These are phyloP conservation scores for Persicaria maculosa DNA, from an alignment of 148 eudicot species.

Conservation along the genomic window DNA sequence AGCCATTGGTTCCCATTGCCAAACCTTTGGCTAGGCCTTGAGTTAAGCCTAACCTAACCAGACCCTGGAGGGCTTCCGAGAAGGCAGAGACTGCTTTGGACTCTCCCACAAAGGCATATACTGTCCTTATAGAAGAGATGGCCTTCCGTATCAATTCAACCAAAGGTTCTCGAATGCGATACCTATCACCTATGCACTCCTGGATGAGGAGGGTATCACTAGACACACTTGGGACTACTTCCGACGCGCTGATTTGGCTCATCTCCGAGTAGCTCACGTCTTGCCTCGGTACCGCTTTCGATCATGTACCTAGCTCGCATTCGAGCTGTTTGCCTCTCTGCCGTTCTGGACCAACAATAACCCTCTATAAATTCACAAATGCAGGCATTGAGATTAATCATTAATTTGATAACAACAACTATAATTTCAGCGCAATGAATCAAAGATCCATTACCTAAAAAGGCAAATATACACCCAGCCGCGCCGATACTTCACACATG, in stretches of 20 bases:
- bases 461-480: constrained; percentile 59
- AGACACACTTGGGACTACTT: constrained; percentile 29
- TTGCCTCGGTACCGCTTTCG: constrained; percentile 31
- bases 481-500: constrained; percentile 54
- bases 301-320: constrained; percentile 19
- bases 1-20: constrained; percentile 70
- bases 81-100: constrained; percentile 45
- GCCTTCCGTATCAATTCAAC: constrained; percentile 26
- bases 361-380: constrained; percentile 20
- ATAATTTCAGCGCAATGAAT: not conserved
- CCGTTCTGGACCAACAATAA: constrained; percentile 34
- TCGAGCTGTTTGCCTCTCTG: constrained; percentile 28
- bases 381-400: no score
- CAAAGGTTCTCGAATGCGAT: not conserved
- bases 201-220: constrained; percentile 28
- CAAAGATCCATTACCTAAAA: constrained; percentile 41
- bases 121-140: constrained; percentile 68
- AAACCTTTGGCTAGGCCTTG: constrained; percentile 83
- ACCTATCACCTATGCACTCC: constrained; percentile 31
- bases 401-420: not conserved
- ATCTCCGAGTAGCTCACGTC: constrained; percentile 32
- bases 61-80: constrained; percentile 57
- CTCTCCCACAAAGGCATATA: constrained; percentile 78
- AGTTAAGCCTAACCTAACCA: constrained; percentile 53
- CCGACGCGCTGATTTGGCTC: constrained; percentile 17